These are phyloP conservation scores for Ampelocalamus luodianensis DNA, from an alignment of 176 grass and related monocot genomes.

Conservation along the genomic window DNA sequence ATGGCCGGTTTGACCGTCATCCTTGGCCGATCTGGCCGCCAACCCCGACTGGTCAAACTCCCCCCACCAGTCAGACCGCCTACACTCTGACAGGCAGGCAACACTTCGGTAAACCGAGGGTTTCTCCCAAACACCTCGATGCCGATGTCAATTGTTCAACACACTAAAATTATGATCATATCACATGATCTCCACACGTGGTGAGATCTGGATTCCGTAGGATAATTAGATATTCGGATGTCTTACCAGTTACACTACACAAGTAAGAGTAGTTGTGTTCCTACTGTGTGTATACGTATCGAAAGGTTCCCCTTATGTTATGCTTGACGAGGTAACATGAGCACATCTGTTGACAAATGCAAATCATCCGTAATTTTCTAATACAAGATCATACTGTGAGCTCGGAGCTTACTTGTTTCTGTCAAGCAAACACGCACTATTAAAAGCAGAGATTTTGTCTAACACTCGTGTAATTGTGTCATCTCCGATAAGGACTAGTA, in stretches of 20 bases:
- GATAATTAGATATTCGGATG: not conserved
- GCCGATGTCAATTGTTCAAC: too few relatives aligned
- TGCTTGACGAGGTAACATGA: slow-evolving; percentile 34
- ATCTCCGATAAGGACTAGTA: not conserved
- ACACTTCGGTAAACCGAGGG: too few relatives aligned
- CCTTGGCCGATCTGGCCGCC: too few relatives aligned
- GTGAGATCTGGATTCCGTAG: not conserved
- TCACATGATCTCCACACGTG: too few relatives aligned
- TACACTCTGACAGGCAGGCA: too few relatives aligned
- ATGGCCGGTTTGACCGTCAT: too few relatives aligned
- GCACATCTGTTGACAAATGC: slow-evolving; percentile 43
- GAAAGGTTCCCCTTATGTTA: not conserved
- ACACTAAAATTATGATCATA: too few relatives aligned
- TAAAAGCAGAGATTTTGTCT: slow-evolving; percentile 5
- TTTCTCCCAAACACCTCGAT: too few relatives aligned
- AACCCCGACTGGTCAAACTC: too few relatives aligned
- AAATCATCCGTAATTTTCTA: slow-evolving; percentile 17
- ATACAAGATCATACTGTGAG: not conserved
- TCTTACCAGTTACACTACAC: not conserved
- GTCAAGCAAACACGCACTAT: not conserved
- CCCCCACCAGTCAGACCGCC: too few relatives aligned
- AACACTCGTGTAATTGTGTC: not conserved
- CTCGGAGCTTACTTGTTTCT: not conserved
- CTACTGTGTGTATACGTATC: not conserved
- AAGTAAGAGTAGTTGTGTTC: not conserved